These are phyloP conservation scores for Agaricus subrufescens DNA, from an alignment of 768 basidiomycete genomes.

Conservation along the genomic window DNA sequence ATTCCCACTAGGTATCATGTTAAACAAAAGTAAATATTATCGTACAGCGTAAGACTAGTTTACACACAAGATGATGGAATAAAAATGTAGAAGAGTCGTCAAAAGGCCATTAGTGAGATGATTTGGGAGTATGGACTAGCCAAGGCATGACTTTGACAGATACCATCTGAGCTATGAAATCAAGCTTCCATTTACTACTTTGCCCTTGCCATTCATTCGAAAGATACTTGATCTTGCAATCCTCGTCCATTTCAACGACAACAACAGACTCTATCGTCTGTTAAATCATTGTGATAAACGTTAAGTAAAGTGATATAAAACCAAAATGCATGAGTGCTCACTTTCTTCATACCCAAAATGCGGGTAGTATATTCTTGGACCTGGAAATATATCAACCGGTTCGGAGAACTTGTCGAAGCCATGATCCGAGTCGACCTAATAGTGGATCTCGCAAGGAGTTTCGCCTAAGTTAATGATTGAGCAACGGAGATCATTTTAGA, in stretches of 20 bases:
- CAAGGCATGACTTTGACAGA: slow-evolving; percentile 51
- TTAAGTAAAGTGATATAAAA: not conserved
- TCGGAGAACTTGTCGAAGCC: slow-evolving; percentile 53
- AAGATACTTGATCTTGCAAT: slow-evolving; percentile 54
- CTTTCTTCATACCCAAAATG: slow-evolving; percentile 47
- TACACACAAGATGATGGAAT: not conserved
- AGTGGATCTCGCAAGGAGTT: slow-evolving; percentile 46
- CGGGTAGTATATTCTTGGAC: slow-evolving; percentile 58
- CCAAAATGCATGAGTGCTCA: slow-evolving; percentile 16
- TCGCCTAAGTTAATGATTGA: slow-evolving; percentile 33
- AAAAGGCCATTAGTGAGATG: not conserved
- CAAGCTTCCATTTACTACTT: slow-evolving; percentile 42
- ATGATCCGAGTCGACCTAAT: slow-evolving; percentile 50
- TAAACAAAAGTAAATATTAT: too few species aligned
- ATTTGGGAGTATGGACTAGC: slow-evolving; percentile 47
- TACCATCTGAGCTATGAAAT: slow-evolving; percentile 40
- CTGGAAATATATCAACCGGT: slow-evolving; percentile 56
- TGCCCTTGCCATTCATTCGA: slow-evolving; percentile 60
- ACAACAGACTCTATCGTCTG: slow-evolving; percentile 60
- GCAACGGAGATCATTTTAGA: too few species aligned
- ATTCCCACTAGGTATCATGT: too few species aligned
- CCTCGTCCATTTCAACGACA: slow-evolving; percentile 58
- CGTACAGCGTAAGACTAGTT: too few species aligned
- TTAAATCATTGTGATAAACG: not conserved
- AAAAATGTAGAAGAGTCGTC: not conserved